These are phyloP conservation scores for Citeromyces hawaiiensis DNA, from an alignment of 1,139 yeast species.

Conservation along the genomic window DNA sequence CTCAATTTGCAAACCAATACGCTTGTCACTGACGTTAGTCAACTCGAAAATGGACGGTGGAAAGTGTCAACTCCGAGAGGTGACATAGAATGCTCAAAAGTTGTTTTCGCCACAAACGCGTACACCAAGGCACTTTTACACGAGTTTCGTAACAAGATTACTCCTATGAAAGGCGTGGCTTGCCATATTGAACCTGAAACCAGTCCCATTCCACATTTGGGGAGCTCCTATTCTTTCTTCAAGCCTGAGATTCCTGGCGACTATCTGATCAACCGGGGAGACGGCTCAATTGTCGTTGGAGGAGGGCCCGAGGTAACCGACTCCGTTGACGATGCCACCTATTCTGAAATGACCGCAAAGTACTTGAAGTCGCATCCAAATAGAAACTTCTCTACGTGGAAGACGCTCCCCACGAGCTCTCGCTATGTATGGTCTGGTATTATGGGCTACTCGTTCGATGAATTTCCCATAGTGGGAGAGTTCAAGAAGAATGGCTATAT, in stretches of 20 bases:
- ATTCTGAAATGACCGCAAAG: slow-evolving; percentile 2
- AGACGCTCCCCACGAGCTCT: slow-evolving; percentile 3
- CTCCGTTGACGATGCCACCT: slow-evolving; percentile 2
- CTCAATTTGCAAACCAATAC: slow-evolving; percentile 27
- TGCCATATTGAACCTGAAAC: slow-evolving; percentile 9
- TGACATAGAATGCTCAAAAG: slow-evolving; percentile 16
- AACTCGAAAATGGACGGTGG: slow-evolving; percentile 10
- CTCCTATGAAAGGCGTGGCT: slow-evolving; percentile 15
- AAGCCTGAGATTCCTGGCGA: slow-evolving; percentile 3
- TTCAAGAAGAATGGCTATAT: slow-evolving; percentile 16
- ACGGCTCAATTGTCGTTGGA: slow-evolving; percentile 7
- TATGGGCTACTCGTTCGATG: slow-evolving; percentile 24
- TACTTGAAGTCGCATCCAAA: slow-evolving; percentile 4
- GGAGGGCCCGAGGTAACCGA: slow-evolving; percentile 5
- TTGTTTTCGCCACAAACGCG: slow-evolving; percentile 27
- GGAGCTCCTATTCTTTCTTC: slow-evolving; percentile 3
- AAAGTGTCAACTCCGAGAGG: slow-evolving; percentile 20
- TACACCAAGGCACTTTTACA: slow-evolving; percentile 20
- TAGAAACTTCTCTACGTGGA: slow-evolving; percentile 5
- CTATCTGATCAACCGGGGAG: slow-evolving; percentile 7
- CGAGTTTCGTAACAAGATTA: slow-evolving; percentile 11
- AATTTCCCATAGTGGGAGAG: slow-evolving; percentile 21
- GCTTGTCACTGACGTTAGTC: slow-evolving; percentile 15
- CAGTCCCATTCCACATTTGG: slow-evolving; percentile 3
- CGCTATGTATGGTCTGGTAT: slow-evolving; percentile 15